Evolutionary conservation across 495 filamentous ascomycete species (phyloP), one percentile per base, ranked within the genome.

Genomic region (Podospora anserina): DNA sequence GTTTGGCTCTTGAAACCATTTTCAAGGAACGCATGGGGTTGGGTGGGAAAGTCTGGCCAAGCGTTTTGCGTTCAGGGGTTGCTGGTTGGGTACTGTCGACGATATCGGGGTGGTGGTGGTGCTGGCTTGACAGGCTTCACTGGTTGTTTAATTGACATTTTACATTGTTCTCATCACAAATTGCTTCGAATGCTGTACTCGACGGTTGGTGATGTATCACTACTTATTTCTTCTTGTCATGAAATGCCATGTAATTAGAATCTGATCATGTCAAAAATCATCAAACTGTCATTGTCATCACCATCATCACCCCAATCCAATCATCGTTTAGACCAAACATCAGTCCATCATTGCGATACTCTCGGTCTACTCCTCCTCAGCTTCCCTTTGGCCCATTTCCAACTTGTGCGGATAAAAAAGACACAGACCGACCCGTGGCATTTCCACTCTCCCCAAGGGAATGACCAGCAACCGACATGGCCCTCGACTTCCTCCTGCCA

Each of bases 321-420:
- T 18, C 15, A 18, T 57, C 16, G 18, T 18, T 7, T 23, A 16
- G 9, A 13, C 20, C 54, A 7, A 57, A 57, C 5, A 58, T 58
- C 19, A 13, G 18, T 58, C 30, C 30, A 32, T 32, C 30, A 5
- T 7, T 4, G 30, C 30, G 4, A 4, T 7, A n/a, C 5, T 20
- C n/a, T 58, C 4, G 55, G 6, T 58, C 53, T 39, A 19, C 53
- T n/a, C 44, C 2, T 13, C 23, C 39, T 70, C 34, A 67, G 5
- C 20, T 61, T 61, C 44, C 57, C 32, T 67, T 68, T 69, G 4
- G 53, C 61, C 71, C 71, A 69, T 64, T 69, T 13, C 71, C 69
- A 70, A 7, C 64, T 20, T 49, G 28, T 9, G 23, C 3, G 1
- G 66, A 60, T 71, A 74, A 71, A 71, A 71, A 74, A 71, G 61